phyloP scores from a whole-genome alignment of 768 basidiomycete genomes.

The Myochromella boudieri region DNA sequence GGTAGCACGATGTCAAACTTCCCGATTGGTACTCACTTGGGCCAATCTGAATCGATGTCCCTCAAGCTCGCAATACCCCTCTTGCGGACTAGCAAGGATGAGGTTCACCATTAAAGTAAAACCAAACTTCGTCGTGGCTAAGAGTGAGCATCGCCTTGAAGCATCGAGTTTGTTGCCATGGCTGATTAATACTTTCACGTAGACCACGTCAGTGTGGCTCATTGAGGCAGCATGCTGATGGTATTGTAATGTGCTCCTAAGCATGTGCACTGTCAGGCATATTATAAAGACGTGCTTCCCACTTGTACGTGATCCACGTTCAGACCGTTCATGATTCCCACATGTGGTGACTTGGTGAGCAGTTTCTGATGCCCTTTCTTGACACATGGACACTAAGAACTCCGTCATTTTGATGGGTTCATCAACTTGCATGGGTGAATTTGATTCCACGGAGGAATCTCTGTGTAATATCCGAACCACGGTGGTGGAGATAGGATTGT shows the following conservation, averaged over 20 bases:
- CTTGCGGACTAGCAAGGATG: no score
- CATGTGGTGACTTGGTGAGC: constrained; percentile 30
- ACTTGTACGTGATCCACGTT: constrained; percentile 24
- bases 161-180: neutral
- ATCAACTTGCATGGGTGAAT: constrained; percentile 15
- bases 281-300: constrained; percentile 8
- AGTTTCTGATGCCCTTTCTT: constrained; percentile 32
- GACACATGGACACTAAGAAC: constrained; percentile 33
- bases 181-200: no score
- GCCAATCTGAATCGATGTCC: no score
- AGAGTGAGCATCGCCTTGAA: no score
- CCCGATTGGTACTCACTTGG: no score
- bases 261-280: constrained; percentile 5
- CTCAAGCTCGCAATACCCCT: no score
- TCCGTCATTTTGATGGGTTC: constrained; percentile 26
- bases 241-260: constrained; percentile 5
- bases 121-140: no score
- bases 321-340: constrained; percentile 27
- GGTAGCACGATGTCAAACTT: no score
- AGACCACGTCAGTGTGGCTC: neutral
- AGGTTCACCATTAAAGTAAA: no score
- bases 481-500: constrained; percentile 30
- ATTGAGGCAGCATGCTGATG: constrained; percentile 5
- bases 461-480: constrained; percentile 32
- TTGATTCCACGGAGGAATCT: constrained; percentile 36